These are phyloP conservation scores for Oryza brachyantha DNA, from an alignment of 176 grass and related monocot species.

Conservation along the genomic window DNA sequence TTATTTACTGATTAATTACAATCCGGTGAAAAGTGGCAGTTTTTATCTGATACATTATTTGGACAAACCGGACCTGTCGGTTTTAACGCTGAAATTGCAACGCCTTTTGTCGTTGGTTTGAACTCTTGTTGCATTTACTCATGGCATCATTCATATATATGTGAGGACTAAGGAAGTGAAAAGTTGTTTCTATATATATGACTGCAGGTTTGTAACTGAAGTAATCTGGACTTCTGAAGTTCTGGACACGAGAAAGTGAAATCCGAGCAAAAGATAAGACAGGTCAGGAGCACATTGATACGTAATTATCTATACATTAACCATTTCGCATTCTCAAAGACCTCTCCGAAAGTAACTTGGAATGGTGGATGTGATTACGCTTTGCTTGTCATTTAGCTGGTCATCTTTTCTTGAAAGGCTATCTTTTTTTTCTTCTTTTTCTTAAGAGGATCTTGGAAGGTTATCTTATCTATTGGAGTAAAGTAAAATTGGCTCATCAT, in stretches of 20 bases:
- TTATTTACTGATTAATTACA: not conserved
- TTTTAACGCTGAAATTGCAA: not conserved
- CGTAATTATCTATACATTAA: conserved; percentile 26
- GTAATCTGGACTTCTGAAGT: not conserved
- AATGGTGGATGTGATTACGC: conserved; percentile 2
- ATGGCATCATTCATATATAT: not conserved
- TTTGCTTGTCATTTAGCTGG: conserved; percentile 17
- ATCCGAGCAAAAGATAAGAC: conserved; percentile 12
- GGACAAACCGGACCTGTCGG: not conserved
- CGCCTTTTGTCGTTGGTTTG: not conserved
- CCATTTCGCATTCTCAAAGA: conserved; percentile 33
- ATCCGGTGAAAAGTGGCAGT: not conserved
- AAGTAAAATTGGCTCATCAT: not conserved
- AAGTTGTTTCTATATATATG: not conserved
- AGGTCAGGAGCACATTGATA: not conserved
- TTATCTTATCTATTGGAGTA: not conserved
- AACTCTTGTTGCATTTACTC: not conserved
- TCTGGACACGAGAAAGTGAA: conserved; percentile 30
- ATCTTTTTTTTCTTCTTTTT: not conserved
- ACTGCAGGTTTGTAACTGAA: conserved; percentile 9
- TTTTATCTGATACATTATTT: no score
- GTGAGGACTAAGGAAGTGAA: not conserved
- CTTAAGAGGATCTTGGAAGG: not conserved
- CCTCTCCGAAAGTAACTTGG: conserved; percentile 12
- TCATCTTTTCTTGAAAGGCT: not conserved